Conservation (phyloP, 768 basidiomycete species). For the Macrolepiota fuliginosa region DNA sequence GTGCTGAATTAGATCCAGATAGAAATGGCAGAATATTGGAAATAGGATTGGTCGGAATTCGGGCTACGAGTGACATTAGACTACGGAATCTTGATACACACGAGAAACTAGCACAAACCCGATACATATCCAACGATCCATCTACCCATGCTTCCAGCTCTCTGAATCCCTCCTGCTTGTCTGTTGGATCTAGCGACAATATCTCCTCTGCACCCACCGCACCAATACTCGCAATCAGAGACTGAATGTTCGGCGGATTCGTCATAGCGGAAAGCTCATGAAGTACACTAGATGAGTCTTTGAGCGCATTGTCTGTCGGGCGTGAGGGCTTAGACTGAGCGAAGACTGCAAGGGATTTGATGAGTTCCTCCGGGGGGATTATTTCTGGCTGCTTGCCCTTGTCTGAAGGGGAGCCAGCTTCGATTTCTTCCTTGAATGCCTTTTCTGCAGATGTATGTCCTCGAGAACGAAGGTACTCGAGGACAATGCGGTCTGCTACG, state of each 20-base stretch:
- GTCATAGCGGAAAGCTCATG: conserved; percentile 69
- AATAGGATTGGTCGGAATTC: conserved; percentile 93
- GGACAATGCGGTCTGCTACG: conserved; percentile 39
- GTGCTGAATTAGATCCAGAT: conserved; percentile 88
- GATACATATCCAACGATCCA: conserved; percentile 88
- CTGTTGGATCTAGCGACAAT: conserved; percentile 75
- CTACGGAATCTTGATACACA: conserved; percentile 3
- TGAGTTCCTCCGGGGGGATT: conserved; percentile 45
- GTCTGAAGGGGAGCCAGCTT: conserved; percentile 41
- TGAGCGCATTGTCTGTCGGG: conserved; percentile 69
- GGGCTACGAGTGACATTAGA: conserved; percentile 47
- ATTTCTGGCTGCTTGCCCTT: conserved; percentile 42
- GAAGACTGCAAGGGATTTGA: conserved; percentile 61
- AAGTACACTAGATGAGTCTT: conserved; percentile 62
- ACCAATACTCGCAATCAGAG: conserved; percentile 74
- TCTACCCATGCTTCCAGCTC: conserved; percentile 89
- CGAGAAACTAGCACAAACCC: conserved; percentile 43
- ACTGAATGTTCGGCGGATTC: conserved; percentile 71
- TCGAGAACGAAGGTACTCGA: conserved; percentile 48
- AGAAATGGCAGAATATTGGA: conserved; percentile 97
- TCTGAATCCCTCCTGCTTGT: conserved; percentile 82
- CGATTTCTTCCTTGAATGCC: conserved; percentile 42
- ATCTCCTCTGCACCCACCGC: conserved; percentile 81
- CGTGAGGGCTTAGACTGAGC: conserved; percentile 59
- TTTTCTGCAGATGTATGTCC: conserved; percentile 49